Conservation (phyloP, 2,329 filamentous ascomycete genomes). For the Penicillium sp. region DNA sequence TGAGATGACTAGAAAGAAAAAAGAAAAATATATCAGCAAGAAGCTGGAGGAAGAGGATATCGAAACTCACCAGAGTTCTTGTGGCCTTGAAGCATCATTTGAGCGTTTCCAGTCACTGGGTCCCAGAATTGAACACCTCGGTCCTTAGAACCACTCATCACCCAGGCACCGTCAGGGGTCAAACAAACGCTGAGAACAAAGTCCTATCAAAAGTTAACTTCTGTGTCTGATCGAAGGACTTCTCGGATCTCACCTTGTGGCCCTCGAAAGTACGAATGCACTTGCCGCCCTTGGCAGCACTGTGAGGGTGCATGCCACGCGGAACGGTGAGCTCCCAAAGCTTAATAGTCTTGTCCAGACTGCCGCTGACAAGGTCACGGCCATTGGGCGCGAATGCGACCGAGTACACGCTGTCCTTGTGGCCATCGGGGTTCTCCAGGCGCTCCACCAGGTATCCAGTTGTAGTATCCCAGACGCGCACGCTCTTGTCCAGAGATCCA, state of each 20-base stretch:
- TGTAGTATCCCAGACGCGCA: conserved; percentile 91
- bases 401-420: conserved; percentile 95
- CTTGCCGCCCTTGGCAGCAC: conserved; percentile 77
- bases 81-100: conserved; percentile 97
- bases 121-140: conserved; percentile 99
- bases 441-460: conserved; percentile 85
- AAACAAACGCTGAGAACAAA: conserved; percentile 95
- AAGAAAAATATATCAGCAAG: conserved; percentile 3
- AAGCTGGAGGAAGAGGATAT: conserved; percentile 13
- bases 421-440: conserved; percentile 86
- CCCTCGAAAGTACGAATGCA: conserved; percentile 97
- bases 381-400: conserved; percentile 95
- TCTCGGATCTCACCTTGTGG: conserved; percentile 67
- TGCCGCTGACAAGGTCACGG: conserved; percentile 88
- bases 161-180: conserved; percentile 91
- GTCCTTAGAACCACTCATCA: conserved; percentile 96
- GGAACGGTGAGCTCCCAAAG: conserved; percentile 91
- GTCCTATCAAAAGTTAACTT: conserved; percentile 58
- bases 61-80: conserved; percentile 76
- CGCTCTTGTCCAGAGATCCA: conserved; percentile 94
- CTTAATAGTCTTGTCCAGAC: conserved; percentile 97
- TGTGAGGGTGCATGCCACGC: conserved; percentile 63
- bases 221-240: neutral
- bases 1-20: conserved; percentile 70
- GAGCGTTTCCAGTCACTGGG: conserved; percentile 84